Evolutionary conservation across 2,329 filamentous ascomycete genomes (phyloP).

Genomic region (Metarhizium rileyi): DNA sequence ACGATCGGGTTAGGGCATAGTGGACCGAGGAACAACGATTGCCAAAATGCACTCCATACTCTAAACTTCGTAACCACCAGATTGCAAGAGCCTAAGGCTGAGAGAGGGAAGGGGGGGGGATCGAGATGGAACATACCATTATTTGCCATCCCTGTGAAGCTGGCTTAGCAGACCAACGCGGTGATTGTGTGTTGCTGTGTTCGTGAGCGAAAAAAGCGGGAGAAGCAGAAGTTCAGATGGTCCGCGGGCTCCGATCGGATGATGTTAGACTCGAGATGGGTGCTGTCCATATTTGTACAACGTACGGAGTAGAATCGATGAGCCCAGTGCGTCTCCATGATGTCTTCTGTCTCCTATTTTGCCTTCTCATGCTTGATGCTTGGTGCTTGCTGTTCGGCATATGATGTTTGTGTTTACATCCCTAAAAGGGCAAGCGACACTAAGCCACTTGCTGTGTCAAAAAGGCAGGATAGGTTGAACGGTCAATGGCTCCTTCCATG

Average conservation of each 20-base stretch:
- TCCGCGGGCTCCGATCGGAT: background rate
- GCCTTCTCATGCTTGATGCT: background rate
- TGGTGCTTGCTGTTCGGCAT: background rate
- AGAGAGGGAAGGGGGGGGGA: background rate
- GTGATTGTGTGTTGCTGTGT: background rate
- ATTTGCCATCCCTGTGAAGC: background rate
- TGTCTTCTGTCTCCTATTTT: too few relatives aligned
- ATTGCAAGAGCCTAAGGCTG: too few relatives aligned
- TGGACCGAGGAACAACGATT: background rate
- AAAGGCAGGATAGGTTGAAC: background rate
- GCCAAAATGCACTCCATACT: background rate
- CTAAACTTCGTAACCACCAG: too few relatives aligned
- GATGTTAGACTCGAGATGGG: background rate
- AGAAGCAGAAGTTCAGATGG: background rate
- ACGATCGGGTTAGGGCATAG: slow-evolving; percentile 3
- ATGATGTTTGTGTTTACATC: too few relatives aligned
- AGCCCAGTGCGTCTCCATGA: background rate
- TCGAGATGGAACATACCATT: background rate
- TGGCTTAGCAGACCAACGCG: background rate
- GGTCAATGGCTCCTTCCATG: background rate
- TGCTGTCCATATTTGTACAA: background rate
- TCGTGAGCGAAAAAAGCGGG: slow-evolving; percentile 1
- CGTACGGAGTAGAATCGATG: background rate
- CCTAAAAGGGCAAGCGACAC: too few relatives aligned
- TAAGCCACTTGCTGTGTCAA: too few relatives aligned